phyloP scores from a whole-genome alignment of 2,329 filamentous ascomycete species.

The Diplodia mutila region DNA sequence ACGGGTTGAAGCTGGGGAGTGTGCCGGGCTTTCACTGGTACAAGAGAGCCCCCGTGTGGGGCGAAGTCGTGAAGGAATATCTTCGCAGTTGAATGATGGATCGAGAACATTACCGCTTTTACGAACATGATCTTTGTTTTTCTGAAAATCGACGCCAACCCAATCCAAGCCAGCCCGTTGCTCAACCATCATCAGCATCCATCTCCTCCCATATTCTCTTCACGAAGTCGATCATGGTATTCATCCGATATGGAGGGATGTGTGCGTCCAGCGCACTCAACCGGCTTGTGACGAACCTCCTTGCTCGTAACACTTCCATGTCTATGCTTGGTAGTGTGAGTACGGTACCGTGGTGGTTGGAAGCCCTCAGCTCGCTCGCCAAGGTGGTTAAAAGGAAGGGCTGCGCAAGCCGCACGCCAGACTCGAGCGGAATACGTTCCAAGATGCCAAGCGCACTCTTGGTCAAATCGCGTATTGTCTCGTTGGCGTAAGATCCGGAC shows the following conservation, averaged over 20 bases:
- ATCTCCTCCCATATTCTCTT: background rate
- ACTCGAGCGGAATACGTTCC: background rate
- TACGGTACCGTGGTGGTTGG: too few relatives aligned
- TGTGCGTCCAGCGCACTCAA: background rate
- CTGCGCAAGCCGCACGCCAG: background rate
- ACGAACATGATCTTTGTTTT: background rate
- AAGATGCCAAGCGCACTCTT: background rate
- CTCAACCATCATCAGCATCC: background rate
- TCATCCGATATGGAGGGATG: background rate
- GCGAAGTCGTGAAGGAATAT: slow-evolving; percentile 57
- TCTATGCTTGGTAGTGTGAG: background rate
- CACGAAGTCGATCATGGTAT: background rate
- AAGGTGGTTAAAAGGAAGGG: background rate
- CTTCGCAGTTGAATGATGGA: slow-evolving; percentile 33
- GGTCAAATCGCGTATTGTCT: background rate
- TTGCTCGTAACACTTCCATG: background rate
- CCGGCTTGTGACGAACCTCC: background rate
- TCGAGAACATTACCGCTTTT: background rate
- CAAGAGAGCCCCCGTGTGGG: slow-evolving; percentile 62
- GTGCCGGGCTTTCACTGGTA: slow-evolving; percentile 62
- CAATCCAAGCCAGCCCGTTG: background rate
- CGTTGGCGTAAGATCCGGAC: background rate
- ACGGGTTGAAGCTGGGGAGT: slow-evolving; percentile 61
- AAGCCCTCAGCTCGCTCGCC: background rate
- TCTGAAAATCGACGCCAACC: background rate